A percentile compares a stretch with the other conserved stretches of the same genome.
Conservation (phyloP, 2,329 filamentous ascomycete species). For the Madurella mycetomatis region DNA sequence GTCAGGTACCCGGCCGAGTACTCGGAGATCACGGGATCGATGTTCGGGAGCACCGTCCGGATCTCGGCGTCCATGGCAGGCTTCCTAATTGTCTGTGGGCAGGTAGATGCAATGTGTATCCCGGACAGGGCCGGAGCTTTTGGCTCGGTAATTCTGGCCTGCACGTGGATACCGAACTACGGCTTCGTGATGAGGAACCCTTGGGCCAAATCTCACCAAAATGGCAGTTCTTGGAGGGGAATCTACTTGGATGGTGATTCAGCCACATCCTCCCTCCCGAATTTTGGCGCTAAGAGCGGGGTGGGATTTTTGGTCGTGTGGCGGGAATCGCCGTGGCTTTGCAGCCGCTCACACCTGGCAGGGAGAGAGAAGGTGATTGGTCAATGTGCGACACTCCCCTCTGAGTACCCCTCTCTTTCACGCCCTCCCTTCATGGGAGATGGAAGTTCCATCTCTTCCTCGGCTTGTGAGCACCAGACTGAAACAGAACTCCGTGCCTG, state of each 20-base stretch:
- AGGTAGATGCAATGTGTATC: background rate
- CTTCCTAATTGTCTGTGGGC: background rate
- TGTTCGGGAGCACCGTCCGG: slow-evolving; percentile 74
- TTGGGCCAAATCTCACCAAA: too few relatives aligned
- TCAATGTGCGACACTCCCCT: background rate
- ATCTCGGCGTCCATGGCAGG: slow-evolving; percentile 79
- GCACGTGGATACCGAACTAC: too few relatives aligned
- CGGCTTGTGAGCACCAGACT: too few relatives aligned
- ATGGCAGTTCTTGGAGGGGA: too few relatives aligned
- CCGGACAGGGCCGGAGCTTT: background rate
- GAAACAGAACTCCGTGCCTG: too few relatives aligned
- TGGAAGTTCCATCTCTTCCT: too few relatives aligned
- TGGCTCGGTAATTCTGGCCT: too few relatives aligned
- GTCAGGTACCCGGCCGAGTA: slow-evolving; percentile 92
- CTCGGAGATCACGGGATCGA: slow-evolving; percentile 84
- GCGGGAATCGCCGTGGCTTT: slow-evolving; percentile 10
- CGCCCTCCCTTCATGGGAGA: too few relatives aligned
- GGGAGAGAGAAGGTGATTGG: slow-evolving; percentile 5
- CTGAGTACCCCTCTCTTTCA: too few relatives aligned
- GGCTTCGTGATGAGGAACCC: too few relatives aligned
- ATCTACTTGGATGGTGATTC: too few relatives aligned
- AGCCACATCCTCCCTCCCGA: background rate
- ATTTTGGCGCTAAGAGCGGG: background rate
- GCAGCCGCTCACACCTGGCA: slow-evolving; percentile 13
- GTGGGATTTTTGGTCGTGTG: slow-evolving; percentile 5